phyloP scores from a whole-genome alignment of 108 stramenopile species.

The Cyclotella choctawhatcheeana region DNA sequence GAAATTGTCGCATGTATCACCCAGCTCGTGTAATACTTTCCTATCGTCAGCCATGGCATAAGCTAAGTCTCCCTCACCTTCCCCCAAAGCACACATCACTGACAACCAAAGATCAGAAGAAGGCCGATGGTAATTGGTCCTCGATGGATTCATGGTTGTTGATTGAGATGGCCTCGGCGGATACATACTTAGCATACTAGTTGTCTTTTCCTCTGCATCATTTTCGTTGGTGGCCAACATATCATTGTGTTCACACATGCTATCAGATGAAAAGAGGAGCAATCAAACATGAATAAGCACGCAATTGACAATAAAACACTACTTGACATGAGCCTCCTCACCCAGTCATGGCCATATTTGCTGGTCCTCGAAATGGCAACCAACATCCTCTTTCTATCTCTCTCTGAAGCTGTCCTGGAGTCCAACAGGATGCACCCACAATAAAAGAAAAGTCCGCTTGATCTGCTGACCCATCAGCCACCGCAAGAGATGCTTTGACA shows the following conservation, averaged over 20 bases:
- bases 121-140: conserved; percentile 42
- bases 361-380: conserved; percentile 74
- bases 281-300: no score
- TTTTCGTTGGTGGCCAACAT: conserved; percentile 7
- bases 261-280: no score
- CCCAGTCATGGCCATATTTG: conserved; percentile 72
- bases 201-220: conserved; percentile 20
- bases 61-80: conserved; percentile 75
- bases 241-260: conserved; percentile 63
- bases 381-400: conserved; percentile 86
- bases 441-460: conserved; percentile 77
- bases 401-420: conserved; percentile 71
- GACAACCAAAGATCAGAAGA: conserved; percentile 80
- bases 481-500: conserved; percentile 66
- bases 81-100: conserved; percentile 78
- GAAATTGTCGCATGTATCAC: conserved; percentile 53
- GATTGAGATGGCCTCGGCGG: conserved; percentile 46
- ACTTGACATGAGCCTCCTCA: no score
- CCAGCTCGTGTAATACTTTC: conserved; percentile 33
- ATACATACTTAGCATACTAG: conserved; percentile 24
- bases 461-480: conserved; percentile 59
- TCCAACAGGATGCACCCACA: conserved; percentile 81
- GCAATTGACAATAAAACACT: no score
- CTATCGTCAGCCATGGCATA: conserved; percentile 57
- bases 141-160: conserved; percentile 6